Percentiles rank a stretch among this genome's conserved stretches.
phyloP scores from a whole-genome alignment of 805 yeast genomes.

The Saccharomycopsis sp. region DNA sequence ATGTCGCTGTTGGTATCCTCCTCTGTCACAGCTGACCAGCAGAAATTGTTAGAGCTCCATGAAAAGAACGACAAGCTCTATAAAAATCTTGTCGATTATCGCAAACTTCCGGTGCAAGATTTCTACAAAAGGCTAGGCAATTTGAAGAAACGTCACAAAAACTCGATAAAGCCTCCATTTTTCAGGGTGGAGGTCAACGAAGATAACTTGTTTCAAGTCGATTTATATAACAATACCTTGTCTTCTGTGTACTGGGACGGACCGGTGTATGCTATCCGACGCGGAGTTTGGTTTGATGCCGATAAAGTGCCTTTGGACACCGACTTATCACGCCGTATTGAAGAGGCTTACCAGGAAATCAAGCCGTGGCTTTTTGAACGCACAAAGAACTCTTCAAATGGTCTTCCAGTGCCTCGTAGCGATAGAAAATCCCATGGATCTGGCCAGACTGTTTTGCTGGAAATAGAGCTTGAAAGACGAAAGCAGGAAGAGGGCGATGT shows the following conservation, averaged over 20 bases:
- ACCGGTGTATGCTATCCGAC: slow-evolving; percentile 70
- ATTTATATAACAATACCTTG: slow-evolving; percentile 46
- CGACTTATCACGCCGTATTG: slow-evolving; percentile 50
- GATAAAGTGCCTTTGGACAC: slow-evolving; percentile 50
- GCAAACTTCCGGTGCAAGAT: background rate
- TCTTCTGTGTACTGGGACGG: slow-evolving; percentile 85
- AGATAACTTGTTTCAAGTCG: slow-evolving; percentile 72
- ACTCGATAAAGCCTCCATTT: background rate
- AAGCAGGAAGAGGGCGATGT: background rate
- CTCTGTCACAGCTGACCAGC: background rate
- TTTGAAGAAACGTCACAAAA: background rate
- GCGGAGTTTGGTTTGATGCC: slow-evolving; percentile 77
- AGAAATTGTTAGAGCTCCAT: slow-evolving; percentile 1
- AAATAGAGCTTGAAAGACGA: background rate
- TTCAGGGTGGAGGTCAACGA: slow-evolving; percentile 59
- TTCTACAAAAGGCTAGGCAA: slow-evolving; percentile 1
- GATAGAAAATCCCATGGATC: background rate
- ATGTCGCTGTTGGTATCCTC: background rate
- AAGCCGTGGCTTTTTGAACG: slow-evolving; percentile 30
- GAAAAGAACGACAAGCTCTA: slow-evolving; percentile 11
- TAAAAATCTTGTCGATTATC: slow-evolving; percentile 2
- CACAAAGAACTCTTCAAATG: background rate
- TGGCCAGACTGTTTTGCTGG: background rate
- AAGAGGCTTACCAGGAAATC: slow-evolving; percentile 41
- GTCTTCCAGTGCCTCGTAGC: background rate